Percentiles rank a stretch among this genome's conserved stretches.
Evolutionary conservation across 2,329 filamentous ascomycete species (phyloP).

Genomic region (Cercospora brassicicola): DNA sequence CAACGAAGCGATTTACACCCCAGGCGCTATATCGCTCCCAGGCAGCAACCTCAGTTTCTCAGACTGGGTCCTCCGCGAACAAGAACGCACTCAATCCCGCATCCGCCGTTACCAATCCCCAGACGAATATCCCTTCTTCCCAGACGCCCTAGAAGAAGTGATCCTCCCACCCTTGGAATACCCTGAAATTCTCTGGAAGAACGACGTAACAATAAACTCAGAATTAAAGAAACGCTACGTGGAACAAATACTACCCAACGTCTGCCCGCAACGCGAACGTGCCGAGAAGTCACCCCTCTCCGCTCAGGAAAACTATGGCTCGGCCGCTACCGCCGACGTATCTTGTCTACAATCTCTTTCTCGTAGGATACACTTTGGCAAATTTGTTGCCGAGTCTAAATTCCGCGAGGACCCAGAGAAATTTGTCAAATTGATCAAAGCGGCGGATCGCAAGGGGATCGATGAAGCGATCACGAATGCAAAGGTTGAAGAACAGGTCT

Average conservation of each 20-base stretch:
- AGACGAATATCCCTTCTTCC: slow-evolving; percentile 98
- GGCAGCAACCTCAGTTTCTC: slow-evolving; percentile 74
- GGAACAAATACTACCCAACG: slow-evolving; percentile 75
- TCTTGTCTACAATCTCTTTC: slow-evolving; percentile 85
- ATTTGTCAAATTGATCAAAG: slow-evolving; percentile 80
- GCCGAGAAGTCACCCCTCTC: slow-evolving; percentile 72
- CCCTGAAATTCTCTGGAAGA: slow-evolving; percentile 80
- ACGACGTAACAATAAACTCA: slow-evolving; percentile 86
- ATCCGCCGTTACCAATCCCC: slow-evolving; percentile 94
- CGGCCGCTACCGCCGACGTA: slow-evolving; percentile 86
- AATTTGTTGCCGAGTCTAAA: slow-evolving; percentile 96
- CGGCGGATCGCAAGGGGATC: slow-evolving; percentile 75
- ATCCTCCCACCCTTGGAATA: slow-evolving; percentile 88
- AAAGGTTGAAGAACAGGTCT: slow-evolving; percentile 84
- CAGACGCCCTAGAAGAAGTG: slow-evolving; percentile 71
- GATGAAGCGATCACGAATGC: slow-evolving; percentile 87
- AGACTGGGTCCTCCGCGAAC: slow-evolving; percentile 89
- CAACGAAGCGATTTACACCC: slow-evolving; percentile 81
- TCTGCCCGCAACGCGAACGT: slow-evolving; percentile 75
- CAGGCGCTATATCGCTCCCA: slow-evolving; percentile 78
- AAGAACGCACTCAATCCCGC: slow-evolving; percentile 86
- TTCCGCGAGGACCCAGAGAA: slow-evolving; percentile 78
- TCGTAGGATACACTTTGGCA: slow-evolving; percentile 92
- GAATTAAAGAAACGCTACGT: slow-evolving; percentile 86
- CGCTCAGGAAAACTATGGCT: slow-evolving; percentile 91